These are phyloP conservation scores for Haplosporangium gracile DNA, from an alignment of 192 early-diverging fungal species.

Conservation along the genomic window DNA sequence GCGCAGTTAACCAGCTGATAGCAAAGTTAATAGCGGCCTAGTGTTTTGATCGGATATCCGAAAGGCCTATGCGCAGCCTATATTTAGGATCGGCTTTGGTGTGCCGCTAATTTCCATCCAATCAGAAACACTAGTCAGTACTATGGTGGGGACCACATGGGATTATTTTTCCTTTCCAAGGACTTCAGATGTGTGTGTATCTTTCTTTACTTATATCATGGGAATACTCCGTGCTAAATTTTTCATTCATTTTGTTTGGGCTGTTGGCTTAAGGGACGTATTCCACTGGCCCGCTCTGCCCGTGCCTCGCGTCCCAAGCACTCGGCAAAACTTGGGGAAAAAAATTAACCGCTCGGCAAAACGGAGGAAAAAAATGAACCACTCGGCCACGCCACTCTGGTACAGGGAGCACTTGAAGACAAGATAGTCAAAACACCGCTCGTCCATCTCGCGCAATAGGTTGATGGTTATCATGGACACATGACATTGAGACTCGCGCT, in stretches of 20 bases:
- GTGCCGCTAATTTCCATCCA: no score
- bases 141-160: conserved; percentile 5
- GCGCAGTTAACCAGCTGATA: no score
- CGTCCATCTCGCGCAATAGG: not conserved
- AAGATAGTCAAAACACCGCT: not conserved
- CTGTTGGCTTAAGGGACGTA: not conserved
- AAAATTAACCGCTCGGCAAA: not conserved
- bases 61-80: no score
- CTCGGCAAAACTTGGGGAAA: not conserved
- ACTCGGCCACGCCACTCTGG: not conserved
- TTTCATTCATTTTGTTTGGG: not conserved
- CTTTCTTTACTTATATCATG: no score
- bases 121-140: no score
- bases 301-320: no score
- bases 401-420: not conserved
- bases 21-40: no score
- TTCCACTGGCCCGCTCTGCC: no score
- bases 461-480: not conserved
- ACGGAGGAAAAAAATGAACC: not conserved
- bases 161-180: no score
- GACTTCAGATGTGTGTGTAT: no score
- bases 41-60: no score
- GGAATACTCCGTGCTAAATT: not conserved
- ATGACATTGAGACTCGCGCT: not conserved
- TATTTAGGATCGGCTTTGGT: no score